Evolutionary conservation across 148 eudicot genomes (phyloP), one percentile per base, ranked within the genome.

Genomic region (Silene conica): DNA sequence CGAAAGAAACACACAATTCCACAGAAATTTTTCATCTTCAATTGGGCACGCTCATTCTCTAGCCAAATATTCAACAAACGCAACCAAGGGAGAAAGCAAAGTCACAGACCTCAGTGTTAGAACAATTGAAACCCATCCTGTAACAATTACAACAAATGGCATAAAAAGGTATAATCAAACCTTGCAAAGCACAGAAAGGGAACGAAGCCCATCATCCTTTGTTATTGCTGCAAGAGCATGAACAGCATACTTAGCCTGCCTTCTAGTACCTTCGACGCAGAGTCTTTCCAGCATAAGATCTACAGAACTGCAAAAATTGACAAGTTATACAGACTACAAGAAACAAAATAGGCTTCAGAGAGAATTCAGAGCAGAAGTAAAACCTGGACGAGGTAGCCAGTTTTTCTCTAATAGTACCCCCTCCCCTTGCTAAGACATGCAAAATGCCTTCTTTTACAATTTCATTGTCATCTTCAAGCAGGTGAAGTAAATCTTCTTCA

Each of bases 191-290:
- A 95, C 99, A 80, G 99, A 95, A 43, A 95, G 90, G 54, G 99
- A 92, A 81, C 80, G 85, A 59, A 95, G 92, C 21, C 99, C 99
- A 76, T 89, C 97, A 81, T 95, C 99, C 83, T 92, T 95, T 54
- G 97, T 95, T 70, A 95, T 90, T 50, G 96, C 91, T 50, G 97
- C 97, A 76, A 95, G 88, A 70, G 99, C 97, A 77, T 95, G 94
- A 70, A 95, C 97, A 79, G 99, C 97, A 86, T 95, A 90, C 80
- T 95, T 95, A 57, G 97, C 99, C 89, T 92, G 97, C 85, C 93
- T 90, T 61, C 99, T 78, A 69, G 90, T 90, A 67, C 99, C 99
- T 83, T 95, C 99, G 70, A 92, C 80, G 81, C 99, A 95, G 62
- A 90, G 83, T 67, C 90, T 87, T 84, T 95, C 99, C 70, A 95